Conservation (phyloP, 2,329 filamentous ascomycete species). For the Colletotrichum lini region DNA sequence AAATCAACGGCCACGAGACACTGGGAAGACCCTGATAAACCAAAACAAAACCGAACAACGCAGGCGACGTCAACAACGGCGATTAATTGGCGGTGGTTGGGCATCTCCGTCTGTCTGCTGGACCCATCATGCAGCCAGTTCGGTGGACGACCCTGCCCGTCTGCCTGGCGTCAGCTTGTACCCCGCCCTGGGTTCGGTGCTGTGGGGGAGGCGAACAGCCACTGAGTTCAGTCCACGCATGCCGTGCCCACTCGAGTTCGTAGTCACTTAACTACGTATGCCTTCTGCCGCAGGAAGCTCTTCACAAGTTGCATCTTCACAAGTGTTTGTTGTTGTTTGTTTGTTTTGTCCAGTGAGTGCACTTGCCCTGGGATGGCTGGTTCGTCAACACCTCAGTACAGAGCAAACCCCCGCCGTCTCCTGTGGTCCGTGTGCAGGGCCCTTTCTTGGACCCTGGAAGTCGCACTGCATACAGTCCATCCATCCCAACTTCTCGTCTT, state of each 20-base stretch:
- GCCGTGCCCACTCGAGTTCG: background rate
- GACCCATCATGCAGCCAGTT: slow-evolving; percentile 3
- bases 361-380: background rate
- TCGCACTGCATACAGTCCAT: background rate
- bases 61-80: slow-evolving; percentile 13
- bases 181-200: background rate
- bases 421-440: slow-evolving; percentile 10
- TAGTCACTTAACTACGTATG: background rate
- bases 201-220: background rate
- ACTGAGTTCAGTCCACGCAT: background rate
- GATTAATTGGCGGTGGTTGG: slow-evolving; percentile 36
- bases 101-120: slow-evolving; percentile 18
- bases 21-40: slow-evolving; percentile 1
- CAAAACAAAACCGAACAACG: slow-evolving; percentile 11
- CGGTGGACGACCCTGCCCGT: background rate
- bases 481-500: too few species aligned
- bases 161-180: background rate
- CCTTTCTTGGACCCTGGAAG: slow-evolving; percentile 7
- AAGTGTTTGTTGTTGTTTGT: background rate
- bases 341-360: background rate
- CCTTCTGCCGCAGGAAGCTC: background rate
- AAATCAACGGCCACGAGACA: slow-evolving; percentile 7
- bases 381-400: background rate
- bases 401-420: background rate
- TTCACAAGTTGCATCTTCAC: background rate